Conservation (phyloP, 108 stramenopile species). For the Aurantiochytrium sp. region DNA sequence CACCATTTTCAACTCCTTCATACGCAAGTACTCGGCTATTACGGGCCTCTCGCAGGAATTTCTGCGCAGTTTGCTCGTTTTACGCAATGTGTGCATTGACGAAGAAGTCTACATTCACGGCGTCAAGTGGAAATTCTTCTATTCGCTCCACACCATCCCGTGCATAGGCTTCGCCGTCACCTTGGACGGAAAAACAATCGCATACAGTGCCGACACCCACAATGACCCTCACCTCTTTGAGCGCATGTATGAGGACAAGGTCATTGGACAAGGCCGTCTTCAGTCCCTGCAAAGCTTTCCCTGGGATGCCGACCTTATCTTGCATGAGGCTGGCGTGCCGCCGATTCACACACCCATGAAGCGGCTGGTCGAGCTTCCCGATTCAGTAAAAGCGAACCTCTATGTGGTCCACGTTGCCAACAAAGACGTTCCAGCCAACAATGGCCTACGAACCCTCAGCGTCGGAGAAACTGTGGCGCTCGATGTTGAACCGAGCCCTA, state of each 20-base stretch:
- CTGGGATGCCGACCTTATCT: constrained; percentile 34
- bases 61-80: neutral
- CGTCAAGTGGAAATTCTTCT: constrained; percentile 30
- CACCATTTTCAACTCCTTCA: constrained; percentile 34
- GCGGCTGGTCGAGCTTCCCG: constrained; percentile 14
- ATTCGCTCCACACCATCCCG: constrained; percentile 39
- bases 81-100: constrained; percentile 21
- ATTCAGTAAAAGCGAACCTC: constrained; percentile 23
- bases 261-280: constrained; percentile 24
- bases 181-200: constrained; percentile 13
- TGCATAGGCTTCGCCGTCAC: constrained; percentile 30
- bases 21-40: constrained; percentile 33
- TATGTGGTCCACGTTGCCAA: constrained; percentile 33
- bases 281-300: constrained; percentile 31
- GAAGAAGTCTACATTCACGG: constrained; percentile 27
- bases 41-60: neutral
- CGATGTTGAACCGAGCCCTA: neutral
- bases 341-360: constrained; percentile 34
- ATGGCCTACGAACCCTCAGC: neutral
- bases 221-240: constrained; percentile 27
- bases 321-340: constrained; percentile 36
- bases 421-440: neutral
- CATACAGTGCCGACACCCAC: constrained; percentile 29
- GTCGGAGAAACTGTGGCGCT: neutral
- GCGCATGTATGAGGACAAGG: constrained; percentile 27